phyloP scores from a whole-genome alignment of 2,329 filamentous ascomycete genomes.

The Cadophora gregata region DNA sequence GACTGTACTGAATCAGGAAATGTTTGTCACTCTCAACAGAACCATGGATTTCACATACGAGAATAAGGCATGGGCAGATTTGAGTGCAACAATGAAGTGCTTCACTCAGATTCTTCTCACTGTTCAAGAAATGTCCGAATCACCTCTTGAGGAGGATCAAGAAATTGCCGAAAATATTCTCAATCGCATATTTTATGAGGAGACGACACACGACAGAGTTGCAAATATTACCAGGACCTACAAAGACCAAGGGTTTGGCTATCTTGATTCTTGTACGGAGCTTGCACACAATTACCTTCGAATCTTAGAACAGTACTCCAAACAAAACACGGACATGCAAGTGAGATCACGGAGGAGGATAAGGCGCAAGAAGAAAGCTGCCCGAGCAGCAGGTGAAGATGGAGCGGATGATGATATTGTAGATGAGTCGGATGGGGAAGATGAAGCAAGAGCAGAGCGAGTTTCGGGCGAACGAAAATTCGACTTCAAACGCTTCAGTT shows the following conservation, averaged over 20 bases:
- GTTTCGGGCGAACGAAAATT: constrained; percentile 87
- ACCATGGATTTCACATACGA: constrained; percentile 81
- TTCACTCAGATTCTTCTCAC: constrained; percentile 94
- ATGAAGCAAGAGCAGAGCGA: constrained; percentile 72
- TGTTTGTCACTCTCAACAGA: constrained; percentile 86
- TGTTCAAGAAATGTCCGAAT: constrained; percentile 89
- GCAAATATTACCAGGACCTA: constrained; percentile 82
- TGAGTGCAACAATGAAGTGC: constrained; percentile 89
- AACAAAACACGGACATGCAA: constrained; percentile 93
- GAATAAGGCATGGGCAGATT: constrained; percentile 83
- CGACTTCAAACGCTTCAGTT: constrained; percentile 84
- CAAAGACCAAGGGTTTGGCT: constrained; percentile 92
- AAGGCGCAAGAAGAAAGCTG: constrained; percentile 74
- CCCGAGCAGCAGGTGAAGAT: constrained; percentile 50
- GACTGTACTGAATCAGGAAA: constrained; percentile 90
- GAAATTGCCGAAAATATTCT: constrained; percentile 98
- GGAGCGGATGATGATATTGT: constrained; percentile 58
- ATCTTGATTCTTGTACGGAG: constrained; percentile 90
- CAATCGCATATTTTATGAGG: constrained; percentile 97
- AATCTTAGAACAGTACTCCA: constrained; percentile 91
- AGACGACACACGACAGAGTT: constrained; percentile 88
- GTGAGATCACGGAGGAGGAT: constrained; percentile 80
- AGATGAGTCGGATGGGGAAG: constrained; percentile 75
- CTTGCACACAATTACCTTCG: constrained; percentile 89
- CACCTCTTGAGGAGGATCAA: constrained; percentile 86